phyloP scores from a whole-genome alignment of 345 rosid genomes.

The Hibiscus mutabilis region DNA sequence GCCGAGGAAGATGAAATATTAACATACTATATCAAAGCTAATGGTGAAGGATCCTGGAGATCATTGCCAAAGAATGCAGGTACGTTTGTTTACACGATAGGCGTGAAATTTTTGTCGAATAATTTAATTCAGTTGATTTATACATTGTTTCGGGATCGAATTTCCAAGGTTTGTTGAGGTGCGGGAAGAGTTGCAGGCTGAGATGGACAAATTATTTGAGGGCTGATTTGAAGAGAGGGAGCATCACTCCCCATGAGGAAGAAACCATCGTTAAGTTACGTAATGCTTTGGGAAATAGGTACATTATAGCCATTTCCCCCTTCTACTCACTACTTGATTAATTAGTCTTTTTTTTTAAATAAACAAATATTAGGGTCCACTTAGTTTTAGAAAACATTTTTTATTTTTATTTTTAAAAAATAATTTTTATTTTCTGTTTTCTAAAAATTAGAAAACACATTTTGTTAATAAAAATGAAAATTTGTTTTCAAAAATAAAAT shows the following conservation, averaged over 20 bases:
- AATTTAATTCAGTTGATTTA: background rate
- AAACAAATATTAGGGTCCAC: too few species aligned
- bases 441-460: too few species aligned
- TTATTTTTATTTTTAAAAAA: too few species aligned
- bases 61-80: conserved; percentile 87
- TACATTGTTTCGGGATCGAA: background rate
- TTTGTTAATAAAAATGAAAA: too few species aligned
- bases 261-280: conserved; percentile 69
- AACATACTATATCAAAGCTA: conserved; percentile 48
- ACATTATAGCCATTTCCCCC: too few species aligned
- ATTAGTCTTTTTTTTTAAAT: too few species aligned
- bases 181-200: conserved; percentile 91
- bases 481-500: too few species aligned
- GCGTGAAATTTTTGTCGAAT: background rate
- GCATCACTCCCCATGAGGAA: conserved; percentile 67
- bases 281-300: conserved; percentile 70
- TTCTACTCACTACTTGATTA: too few species aligned
- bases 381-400: too few species aligned
- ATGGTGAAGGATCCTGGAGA: conserved; percentile 89
- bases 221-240: conserved; percentile 75
- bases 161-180: conserved; percentile 55
- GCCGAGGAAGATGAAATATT: conserved; percentile 70
- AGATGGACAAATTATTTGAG: conserved; percentile 92
- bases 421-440: too few species aligned
- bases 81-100: conserved; percentile 11